These are phyloP conservation scores for Austroboletus rostrupii DNA, from an alignment of 1,284 basidiomycete species.

Conservation along the genomic window DNA sequence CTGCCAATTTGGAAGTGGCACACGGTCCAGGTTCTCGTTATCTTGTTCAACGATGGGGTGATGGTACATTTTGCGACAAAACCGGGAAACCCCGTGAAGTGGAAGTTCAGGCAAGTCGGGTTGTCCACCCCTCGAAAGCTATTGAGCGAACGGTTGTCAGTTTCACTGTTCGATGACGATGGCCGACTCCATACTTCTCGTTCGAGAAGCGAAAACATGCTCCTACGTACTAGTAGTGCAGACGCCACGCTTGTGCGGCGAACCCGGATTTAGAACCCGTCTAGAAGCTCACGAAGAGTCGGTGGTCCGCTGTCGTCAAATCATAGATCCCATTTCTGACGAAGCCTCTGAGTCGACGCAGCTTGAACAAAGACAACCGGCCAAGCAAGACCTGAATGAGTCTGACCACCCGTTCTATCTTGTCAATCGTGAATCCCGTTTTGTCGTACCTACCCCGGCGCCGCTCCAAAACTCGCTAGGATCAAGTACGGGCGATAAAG, in stretches of 20 bases:
- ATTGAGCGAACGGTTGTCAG: constrained; percentile 37
- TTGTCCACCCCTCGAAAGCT: constrained; percentile 6
- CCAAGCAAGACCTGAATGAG: constrained; percentile 30
- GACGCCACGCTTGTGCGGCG: constrained; percentile 86
- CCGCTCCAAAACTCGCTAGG: constrained; percentile 18
- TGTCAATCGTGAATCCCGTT: constrained; percentile 45
- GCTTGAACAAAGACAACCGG: constrained; percentile 30
- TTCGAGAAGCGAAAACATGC: constrained; percentile 89
- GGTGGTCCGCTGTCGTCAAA: constrained; percentile 70
- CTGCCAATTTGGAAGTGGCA: constrained; percentile 69
- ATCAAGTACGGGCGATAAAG: constrained; percentile 13
- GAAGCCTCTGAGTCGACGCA: constrained; percentile 29
- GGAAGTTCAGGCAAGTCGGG: constrained; percentile 77
- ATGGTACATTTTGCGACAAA: constrained; percentile 90
- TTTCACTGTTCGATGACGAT: constrained; percentile 94
- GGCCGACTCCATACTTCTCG: constrained; percentile 80
- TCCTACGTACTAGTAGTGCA: constrained; percentile 90
- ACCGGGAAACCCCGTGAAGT: constrained; percentile 80
- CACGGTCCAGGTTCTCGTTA: constrained; percentile 79
- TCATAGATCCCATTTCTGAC: constrained; percentile 42
- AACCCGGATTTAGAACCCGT: constrained; percentile 84
- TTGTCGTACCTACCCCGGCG: constrained; percentile 39
- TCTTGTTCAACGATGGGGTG: constrained; percentile 86
- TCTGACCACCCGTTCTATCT: constrained; percentile 54
- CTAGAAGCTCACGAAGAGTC: constrained; percentile 63